These are phyloP conservation scores for Dimargaris cristalligena DNA, from an alignment of 192 early-diverging fungal genomes.

Conservation along the genomic window DNA sequence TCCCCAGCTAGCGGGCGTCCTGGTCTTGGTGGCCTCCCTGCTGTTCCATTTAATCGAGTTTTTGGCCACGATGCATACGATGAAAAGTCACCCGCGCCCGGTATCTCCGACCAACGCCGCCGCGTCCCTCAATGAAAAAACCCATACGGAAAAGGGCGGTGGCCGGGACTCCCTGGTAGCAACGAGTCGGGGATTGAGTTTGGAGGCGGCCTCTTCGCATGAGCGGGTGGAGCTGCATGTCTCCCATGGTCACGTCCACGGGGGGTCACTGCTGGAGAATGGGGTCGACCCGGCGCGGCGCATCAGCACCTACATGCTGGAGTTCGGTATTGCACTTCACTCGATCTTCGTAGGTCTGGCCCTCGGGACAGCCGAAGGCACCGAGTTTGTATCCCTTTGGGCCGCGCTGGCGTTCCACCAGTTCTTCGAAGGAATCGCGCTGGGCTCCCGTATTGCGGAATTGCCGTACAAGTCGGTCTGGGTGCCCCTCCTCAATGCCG, in stretches of 20 bases:
- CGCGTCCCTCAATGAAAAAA: background rate
- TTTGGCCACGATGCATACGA: conserved; percentile 16
- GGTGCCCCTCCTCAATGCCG: conserved; percentile 31
- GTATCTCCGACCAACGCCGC: too few relatives aligned
- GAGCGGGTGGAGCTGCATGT: background rate
- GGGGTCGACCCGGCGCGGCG: conserved; percentile 18
- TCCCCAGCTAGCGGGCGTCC: conserved; percentile 30
- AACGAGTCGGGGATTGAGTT: too few relatives aligned
- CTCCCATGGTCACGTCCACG: conserved; percentile 15
- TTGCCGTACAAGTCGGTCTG: conserved; percentile 12
- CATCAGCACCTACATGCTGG: conserved; percentile 50
- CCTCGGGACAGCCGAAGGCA: conserved; percentile 33
- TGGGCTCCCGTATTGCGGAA: conserved; percentile 57
- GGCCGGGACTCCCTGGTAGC: too few relatives aligned
- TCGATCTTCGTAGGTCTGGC: conserved; percentile 64
- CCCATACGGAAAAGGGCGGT: background rate
- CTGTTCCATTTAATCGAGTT: conserved; percentile 49
- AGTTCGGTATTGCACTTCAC: conserved; percentile 60
- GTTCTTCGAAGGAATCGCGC: conserved; percentile 61
- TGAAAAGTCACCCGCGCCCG: conserved; percentile 1
- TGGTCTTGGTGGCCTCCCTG: conserved; percentile 44
- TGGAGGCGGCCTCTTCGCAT: too few relatives aligned
- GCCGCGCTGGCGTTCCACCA: conserved; percentile 55
- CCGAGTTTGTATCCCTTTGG: conserved; percentile 37
- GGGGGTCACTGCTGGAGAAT: conserved; percentile 1